These are phyloP conservation scores for Epichloe uncinata DNA, from an alignment of 2,329 filamentous ascomycete genomes.

Conservation along the genomic window DNA sequence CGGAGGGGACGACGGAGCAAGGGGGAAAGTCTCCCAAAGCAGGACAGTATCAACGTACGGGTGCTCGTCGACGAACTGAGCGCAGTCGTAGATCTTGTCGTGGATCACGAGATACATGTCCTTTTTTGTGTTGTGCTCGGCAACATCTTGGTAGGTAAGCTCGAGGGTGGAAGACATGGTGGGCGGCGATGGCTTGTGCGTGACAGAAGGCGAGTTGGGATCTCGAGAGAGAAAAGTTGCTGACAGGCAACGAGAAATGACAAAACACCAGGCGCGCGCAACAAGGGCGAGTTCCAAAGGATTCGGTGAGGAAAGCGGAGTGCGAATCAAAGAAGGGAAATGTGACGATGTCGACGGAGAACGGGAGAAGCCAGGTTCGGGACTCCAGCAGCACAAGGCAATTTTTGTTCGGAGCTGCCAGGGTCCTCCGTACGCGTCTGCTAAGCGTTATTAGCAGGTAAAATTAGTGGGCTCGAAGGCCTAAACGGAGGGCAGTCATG, in stretches of 20 bases:
- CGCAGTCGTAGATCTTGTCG: slow-evolving; percentile 88
- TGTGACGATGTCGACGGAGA: too few relatives aligned
- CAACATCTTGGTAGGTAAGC: slow-evolving; percentile 69
- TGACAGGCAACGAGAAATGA: too few relatives aligned
- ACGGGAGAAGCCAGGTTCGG: too few relatives aligned
- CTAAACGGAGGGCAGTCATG: neutral
- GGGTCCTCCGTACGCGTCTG: neutral
- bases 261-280: too few relatives aligned
- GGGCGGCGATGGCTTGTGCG: neutral
- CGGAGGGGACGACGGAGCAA: too few relatives aligned
- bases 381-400: too few relatives aligned
- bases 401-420: neutral
- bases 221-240: too few relatives aligned
- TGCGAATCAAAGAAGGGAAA: too few relatives aligned
- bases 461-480: neutral
- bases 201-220: neutral
- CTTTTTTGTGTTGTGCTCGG: slow-evolving; percentile 86
- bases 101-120: slow-evolving; percentile 85
- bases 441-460: too few relatives aligned
- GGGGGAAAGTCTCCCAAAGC: neutral
- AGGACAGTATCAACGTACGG: slow-evolving; percentile 43
- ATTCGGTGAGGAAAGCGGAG: neutral
- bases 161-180: slow-evolving; percentile 24
- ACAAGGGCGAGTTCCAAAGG: neutral
- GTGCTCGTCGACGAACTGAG: slow-evolving; percentile 92